phyloP scores from a whole-genome alignment of 2,329 filamentous ascomycete genomes.

The Emmonsia crescens region DNA sequence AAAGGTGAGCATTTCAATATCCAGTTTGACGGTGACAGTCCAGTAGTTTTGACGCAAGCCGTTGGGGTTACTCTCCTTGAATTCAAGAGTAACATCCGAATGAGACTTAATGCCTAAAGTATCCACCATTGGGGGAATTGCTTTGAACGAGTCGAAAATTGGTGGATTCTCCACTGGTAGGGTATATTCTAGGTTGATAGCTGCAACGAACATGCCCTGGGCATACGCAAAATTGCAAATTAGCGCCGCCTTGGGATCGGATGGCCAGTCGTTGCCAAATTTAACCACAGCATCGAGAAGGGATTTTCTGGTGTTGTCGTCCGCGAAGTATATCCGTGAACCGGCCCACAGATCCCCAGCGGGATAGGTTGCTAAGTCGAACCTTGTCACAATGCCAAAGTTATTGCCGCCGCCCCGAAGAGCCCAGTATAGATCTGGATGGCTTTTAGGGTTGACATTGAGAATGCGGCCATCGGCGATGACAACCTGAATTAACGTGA shows the following conservation, averaged over 20 bases:
- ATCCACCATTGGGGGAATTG: constrained; percentile 17
- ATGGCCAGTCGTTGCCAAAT: constrained; percentile 19
- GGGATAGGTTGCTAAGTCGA: constrained; percentile 29
- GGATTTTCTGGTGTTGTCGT: constrained; percentile 18
- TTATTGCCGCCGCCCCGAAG: constrained; percentile 38
- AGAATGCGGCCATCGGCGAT: constrained; percentile 31
- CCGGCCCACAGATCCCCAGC: constrained; percentile 32
- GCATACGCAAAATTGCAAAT: constrained; percentile 24
- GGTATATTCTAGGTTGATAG: constrained; percentile 29
- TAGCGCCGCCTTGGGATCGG: constrained; percentile 27
- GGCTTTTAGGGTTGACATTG: constrained; percentile 31
- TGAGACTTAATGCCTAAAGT: constrained; percentile 21
- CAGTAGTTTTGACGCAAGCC: constrained; percentile 25
- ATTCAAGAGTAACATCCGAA: constrained; percentile 25
- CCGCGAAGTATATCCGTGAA: constrained; percentile 17
- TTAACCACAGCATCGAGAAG: constrained; percentile 25
- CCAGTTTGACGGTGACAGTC: constrained; percentile 23
- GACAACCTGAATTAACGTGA: constrained; percentile 24
- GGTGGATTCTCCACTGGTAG: constrained; percentile 22
- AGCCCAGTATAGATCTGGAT: constrained; percentile 41
- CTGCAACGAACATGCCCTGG: constrained; percentile 19
- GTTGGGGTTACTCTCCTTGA: constrained; percentile 24
- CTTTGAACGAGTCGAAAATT: constrained; percentile 22
- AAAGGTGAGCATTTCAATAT: constrained; percentile 20
- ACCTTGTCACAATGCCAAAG: constrained; percentile 29